Evolutionary conservation across 1,284 basidiomycete species (phyloP).

Genomic region (Heterobasidion irregulare): DNA sequence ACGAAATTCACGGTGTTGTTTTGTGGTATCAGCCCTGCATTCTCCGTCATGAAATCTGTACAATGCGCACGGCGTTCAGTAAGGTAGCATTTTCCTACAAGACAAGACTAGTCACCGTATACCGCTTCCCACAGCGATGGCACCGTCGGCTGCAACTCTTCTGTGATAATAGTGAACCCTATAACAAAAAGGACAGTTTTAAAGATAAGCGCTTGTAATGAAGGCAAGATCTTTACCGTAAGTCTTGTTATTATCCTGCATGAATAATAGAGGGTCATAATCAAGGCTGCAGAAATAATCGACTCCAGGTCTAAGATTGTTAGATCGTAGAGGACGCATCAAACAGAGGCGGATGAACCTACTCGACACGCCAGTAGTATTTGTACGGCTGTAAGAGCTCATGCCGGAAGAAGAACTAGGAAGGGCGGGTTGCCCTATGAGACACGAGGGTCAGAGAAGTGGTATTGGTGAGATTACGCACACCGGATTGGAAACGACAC

Average conservation of each 20-base stretch:
- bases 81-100: neutral
- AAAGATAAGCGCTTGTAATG: constrained; percentile 3
- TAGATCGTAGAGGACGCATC: constrained; percentile 12
- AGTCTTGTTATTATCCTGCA: constrained; percentile 69
- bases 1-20: constrained; percentile 1
- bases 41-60: constrained; percentile 41
- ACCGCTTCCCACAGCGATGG: constrained; percentile 68
- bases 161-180: constrained; percentile 75
- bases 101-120: constrained; percentile 34
- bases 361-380: constrained; percentile 24
- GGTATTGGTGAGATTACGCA: constrained; percentile 26
- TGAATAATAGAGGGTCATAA: constrained; percentile 76
- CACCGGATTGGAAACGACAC: constrained; percentile 84
- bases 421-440: constrained; percentile 5
- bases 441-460: neutral
- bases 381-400: constrained; percentile 26
- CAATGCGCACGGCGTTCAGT: constrained; percentile 29
- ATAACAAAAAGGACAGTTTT: neutral
- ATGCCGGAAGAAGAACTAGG: constrained; percentile 73
- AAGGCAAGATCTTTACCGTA: constrained; percentile 39
- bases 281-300: constrained; percentile 72
- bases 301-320: constrained; percentile 48
- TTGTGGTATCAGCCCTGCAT: neutral
- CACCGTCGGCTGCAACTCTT: constrained; percentile 76
- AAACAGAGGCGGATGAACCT: constrained; percentile 2